Evolutionary conservation across 306 rosid species (phyloP).

Genomic region (Alnus glutinosa): DNA sequence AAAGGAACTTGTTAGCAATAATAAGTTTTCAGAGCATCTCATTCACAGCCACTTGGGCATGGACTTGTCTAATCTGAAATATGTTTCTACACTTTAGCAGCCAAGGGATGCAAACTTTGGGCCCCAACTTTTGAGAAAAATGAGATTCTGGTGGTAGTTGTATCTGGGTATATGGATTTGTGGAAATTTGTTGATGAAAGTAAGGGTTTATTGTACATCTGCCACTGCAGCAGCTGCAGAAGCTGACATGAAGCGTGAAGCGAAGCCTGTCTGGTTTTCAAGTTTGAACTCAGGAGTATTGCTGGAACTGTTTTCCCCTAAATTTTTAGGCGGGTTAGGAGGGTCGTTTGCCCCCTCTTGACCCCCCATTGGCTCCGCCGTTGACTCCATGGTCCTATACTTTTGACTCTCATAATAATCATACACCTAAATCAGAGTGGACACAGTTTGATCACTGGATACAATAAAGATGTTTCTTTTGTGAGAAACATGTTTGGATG

Average conservation of each 20-base stretch:
- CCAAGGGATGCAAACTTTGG: slow-evolving; percentile 36
- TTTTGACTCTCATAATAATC: too few relatives aligned
- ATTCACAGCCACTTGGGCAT: slow-evolving; percentile 39
- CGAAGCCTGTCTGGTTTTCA: not conserved
- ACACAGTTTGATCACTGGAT: not conserved
- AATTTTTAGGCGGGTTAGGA: too few relatives aligned
- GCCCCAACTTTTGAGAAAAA: slow-evolving; percentile 28
- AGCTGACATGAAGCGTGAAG: not conserved
- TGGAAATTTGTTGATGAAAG: not conserved
- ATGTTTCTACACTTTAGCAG: slow-evolving; percentile 49
- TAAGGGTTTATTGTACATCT: not conserved
- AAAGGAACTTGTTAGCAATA: slow-evolving; percentile 71
- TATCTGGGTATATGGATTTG: not conserved
- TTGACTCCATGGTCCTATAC: too few relatives aligned
- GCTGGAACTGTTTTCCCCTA: not conserved
- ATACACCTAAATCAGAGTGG: not conserved
- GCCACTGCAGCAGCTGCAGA: slow-evolving; percentile 9
- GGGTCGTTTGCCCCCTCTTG: too few relatives aligned
- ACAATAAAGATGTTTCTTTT: not conserved
- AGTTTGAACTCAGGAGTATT: slow-evolving; percentile 23
- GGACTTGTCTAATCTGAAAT: slow-evolving; percentile 59
- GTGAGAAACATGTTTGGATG: slow-evolving; percentile 7
- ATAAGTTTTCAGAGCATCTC: slow-evolving; percentile 49
- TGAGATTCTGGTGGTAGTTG: slow-evolving; percentile 16
- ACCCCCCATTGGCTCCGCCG: too few relatives aligned